Evolutionary conservation across 2,329 filamentous ascomycete species (phyloP).

Genomic region (Phialocephala sp.): DNA sequence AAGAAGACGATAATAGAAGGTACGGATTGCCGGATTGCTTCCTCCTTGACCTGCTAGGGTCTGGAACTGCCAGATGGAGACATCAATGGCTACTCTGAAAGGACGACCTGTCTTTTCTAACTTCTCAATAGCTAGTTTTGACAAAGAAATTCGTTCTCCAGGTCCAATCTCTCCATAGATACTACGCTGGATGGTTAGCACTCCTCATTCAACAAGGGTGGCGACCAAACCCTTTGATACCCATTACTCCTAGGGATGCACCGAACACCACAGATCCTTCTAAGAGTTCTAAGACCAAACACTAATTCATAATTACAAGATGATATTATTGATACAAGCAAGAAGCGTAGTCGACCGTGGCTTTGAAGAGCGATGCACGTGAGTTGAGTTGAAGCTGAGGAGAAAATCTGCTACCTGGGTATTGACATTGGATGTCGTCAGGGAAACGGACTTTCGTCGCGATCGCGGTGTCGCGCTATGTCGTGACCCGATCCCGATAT

Average conservation of each 20-base stretch:
- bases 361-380: slow-evolving; percentile 5
- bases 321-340: slow-evolving; percentile 19
- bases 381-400: neutral
- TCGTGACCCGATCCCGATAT: neutral
- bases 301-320: slow-evolving; percentile 13
- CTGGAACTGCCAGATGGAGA: slow-evolving; percentile 98
- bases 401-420: neutral
- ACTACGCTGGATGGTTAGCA: slow-evolving; percentile 52
- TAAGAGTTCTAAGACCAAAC: slow-evolving; percentile 7
- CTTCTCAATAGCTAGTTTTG: slow-evolving; percentile 80
- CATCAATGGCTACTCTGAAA: slow-evolving; percentile 87
- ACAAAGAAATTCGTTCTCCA: slow-evolving; percentile 78
- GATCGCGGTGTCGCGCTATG: neutral
- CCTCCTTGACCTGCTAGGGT: slow-evolving; percentile 85
- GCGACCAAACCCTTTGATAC: slow-evolving; percentile 65
- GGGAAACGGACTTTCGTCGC: neutral
- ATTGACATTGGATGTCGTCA: neutral
- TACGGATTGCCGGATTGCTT: slow-evolving; percentile 86
- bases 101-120: slow-evolving; percentile 74
- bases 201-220: slow-evolving; percentile 1
- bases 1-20: slow-evolving; percentile 88
- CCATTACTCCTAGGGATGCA: slow-evolving; percentile 51
- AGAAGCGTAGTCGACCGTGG: neutral
- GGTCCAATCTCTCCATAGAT: slow-evolving; percentile 90
- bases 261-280: slow-evolving; percentile 2